Conservation (phyloP, 2,329 filamentous ascomycete species). For the Metarhizium brunneum region DNA sequence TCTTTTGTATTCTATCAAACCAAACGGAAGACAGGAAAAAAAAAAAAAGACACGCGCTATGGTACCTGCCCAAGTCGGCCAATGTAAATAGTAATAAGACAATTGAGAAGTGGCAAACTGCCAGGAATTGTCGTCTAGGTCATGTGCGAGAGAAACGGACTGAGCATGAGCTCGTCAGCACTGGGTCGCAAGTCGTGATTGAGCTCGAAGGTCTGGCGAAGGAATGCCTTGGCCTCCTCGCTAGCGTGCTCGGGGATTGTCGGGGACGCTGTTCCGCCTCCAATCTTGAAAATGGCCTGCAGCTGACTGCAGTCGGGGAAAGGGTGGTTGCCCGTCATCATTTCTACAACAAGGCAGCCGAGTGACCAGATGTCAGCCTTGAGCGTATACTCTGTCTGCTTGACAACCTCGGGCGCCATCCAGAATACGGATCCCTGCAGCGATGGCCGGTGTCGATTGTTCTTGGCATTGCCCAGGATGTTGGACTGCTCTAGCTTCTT, state of each 20-base stretch:
- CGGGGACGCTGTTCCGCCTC: constrained; percentile 75
- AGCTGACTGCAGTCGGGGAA: constrained; percentile 96
- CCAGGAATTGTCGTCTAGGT: constrained; percentile 23
- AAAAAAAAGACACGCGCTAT: background rate
- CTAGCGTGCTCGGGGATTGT: constrained; percentile 83
- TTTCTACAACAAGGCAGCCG: constrained; percentile 93
- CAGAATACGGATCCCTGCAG: constrained; percentile 97
- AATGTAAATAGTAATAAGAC: background rate
- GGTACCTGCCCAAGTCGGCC: constrained; percentile 9
- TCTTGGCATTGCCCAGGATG: constrained; percentile 60
- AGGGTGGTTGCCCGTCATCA: constrained; percentile 95
- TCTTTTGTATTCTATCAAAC: background rate
- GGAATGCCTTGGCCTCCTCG: constrained; percentile 72
- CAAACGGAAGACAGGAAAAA: background rate
- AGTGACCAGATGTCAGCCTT: constrained; percentile 99
- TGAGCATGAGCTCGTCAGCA: constrained; percentile 81
- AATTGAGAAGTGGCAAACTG: background rate
- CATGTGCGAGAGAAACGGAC: constrained; percentile 70
- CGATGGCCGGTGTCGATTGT: constrained; percentile 63
- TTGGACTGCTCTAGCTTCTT: constrained; percentile 94
- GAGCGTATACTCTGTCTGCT: constrained; percentile 93
- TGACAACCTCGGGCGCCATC: constrained; percentile 99
- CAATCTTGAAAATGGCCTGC: constrained; percentile 98
- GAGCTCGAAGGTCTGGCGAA: constrained; percentile 87
- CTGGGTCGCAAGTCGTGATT: constrained; percentile 88